Base-by-base conservation (phyloP, 306 rosid species). In the Amphicarpaea edgeworthii region DNA sequence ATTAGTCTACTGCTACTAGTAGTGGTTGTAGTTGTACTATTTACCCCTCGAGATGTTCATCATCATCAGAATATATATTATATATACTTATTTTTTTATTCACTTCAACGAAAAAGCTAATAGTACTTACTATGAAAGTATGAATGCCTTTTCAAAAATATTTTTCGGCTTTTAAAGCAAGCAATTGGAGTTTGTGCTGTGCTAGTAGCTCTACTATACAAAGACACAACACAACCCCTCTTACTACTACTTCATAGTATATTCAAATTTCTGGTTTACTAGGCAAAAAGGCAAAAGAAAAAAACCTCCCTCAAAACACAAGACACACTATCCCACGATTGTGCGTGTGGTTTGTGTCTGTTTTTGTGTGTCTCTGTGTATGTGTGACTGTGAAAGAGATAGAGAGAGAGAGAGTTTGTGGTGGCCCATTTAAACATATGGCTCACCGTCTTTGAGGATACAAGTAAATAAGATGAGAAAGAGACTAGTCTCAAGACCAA, bases 361-460 rank as follows among this genome's bases (percentile, higher is more conserved):
- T 70, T 74, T 77, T 58, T 63, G 60, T 69, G 21, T 77, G 83
- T 81, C 81, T 81, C 78, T 60, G 21, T 57, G 59, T 62, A n/a
- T n/a, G 6, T 62, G 75, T 55, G 84, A 68, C 71, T 38, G 42
- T 30, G 79, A 55, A 34, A 71, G 81, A 78, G 75, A 61, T 75
- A 66, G 73, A 81, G 73, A 81, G 51, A 74, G 34, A 28, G 55
- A 9, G 23, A n/a, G n/a, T n/a, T n/a, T 78, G 76, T 78, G 88
- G 91, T 88, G 95, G 91, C 76, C 93, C 93, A 89, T 69, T 68
- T 81, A 76, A 81, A 88, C 86, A 84, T 78, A 82, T 84, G 93
- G 96, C 87, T 85, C 93, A 89, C 87, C 82, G 79, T 83, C 79
- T 78, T 83, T 85, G 86, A 79, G 82, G 87, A 73, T 77, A 50